Percentiles rank a stretch among this genome's conserved stretches.
These are phyloP conservation scores for Bombardia bombarda DNA, from an alignment of 495 filamentous ascomycete species.

Conservation along the genomic window DNA sequence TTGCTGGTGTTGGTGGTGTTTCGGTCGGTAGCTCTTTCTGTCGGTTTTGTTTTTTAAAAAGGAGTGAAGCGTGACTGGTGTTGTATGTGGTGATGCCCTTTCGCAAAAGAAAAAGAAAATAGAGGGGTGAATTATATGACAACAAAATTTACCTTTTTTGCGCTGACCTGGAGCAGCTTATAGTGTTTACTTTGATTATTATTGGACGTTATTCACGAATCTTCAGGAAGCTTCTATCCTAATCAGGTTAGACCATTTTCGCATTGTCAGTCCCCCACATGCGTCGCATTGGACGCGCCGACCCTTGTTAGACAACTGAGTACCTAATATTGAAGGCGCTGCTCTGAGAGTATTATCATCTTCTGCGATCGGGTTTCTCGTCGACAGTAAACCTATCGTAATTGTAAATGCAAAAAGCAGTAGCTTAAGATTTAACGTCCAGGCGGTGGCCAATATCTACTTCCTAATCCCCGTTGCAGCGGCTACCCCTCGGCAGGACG, in stretches of 20 bases:
- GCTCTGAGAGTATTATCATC: too few species aligned
- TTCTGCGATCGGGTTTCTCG: too few species aligned
- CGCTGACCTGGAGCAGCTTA: not conserved
- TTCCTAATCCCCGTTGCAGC: too few species aligned
- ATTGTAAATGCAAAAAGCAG: too few species aligned
- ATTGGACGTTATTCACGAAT: constrained; percentile 13
- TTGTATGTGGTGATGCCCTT: too few species aligned
- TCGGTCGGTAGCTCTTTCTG: not conserved
- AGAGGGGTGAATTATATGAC: not conserved
- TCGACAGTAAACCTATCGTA: too few species aligned
- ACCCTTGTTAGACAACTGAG: not conserved
- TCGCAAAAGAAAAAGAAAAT: not conserved
- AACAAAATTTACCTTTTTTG: not conserved
- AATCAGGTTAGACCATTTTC: constrained; percentile 12
- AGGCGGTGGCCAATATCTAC: too few species aligned
- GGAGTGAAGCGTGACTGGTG: too few species aligned
- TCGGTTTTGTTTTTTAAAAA: not conserved
- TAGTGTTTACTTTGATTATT: too few species aligned
- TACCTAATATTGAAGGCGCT: too few species aligned
- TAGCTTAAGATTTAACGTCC: too few species aligned
- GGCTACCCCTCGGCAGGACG: too few species aligned
- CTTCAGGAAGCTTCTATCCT: constrained; percentile 25
- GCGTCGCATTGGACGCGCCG: not conserved
- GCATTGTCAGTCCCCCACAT: not conserved
- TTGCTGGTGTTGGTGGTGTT: not conserved